These are phyloP conservation scores for Sclerotinia spermophila DNA, from an alignment of 2,329 filamentous ascomycete genomes.

Conservation along the genomic window DNA sequence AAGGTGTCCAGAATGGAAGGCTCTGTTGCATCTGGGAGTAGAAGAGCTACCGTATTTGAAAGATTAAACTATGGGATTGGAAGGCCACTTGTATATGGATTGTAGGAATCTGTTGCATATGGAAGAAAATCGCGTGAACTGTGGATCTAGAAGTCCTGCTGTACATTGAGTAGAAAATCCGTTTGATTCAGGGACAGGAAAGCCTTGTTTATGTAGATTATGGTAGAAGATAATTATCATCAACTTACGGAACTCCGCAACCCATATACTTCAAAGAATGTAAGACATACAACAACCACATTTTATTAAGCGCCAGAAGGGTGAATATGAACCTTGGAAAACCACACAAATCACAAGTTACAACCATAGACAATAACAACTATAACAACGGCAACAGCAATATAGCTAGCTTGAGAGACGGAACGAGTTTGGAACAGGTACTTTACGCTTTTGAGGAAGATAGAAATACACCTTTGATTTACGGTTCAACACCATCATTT, in stretches of 20 bases:
- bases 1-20: neutral
- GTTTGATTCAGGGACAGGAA: neutral
- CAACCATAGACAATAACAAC: neutral
- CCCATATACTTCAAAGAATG: neutral
- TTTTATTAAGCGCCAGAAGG: neutral
- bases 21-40: neutral
- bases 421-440: neutral
- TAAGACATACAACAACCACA: no score
- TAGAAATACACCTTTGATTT: neutral
- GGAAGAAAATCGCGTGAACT: neutral
- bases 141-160: neutral
- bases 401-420: neutral
- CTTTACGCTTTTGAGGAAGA: neutral
- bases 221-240: neutral
- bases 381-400: neutral
- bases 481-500: neutral
- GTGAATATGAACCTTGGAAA: neutral
- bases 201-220: neutral
- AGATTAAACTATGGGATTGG: neutral
- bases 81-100: no score
- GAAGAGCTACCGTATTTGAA: neutral
- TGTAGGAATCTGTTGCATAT: neutral
- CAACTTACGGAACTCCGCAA: neutral
- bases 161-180: neutral
- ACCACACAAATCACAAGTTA: neutral